Evolutionary conservation across 2,329 filamentous ascomycete genomes (phyloP).

Genomic region (Chaetomium sp.): DNA sequence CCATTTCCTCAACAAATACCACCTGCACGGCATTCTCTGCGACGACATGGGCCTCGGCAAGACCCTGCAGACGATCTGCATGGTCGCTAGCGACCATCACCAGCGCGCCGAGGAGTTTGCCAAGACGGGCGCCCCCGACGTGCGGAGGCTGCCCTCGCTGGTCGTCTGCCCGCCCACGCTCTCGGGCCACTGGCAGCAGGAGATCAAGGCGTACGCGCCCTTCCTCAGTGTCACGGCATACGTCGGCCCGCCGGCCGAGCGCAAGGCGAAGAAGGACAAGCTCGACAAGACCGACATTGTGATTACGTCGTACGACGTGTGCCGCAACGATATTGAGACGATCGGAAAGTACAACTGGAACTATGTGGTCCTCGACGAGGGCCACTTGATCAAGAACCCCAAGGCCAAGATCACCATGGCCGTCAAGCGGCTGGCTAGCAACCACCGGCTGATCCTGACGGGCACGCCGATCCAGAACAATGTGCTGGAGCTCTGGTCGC

Average conservation of each 20-base stretch:
- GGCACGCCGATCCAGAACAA: conserved; percentile 98
- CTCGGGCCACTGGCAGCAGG: conserved; percentile 97
- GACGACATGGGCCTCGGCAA: conserved; percentile 99
- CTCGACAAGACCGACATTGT: conserved; percentile 82
- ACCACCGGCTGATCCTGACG: conserved; percentile 92
- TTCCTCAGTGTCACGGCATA: conserved; percentile 88
- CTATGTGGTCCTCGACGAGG: conserved; percentile 94
- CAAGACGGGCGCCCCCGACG: conserved; percentile 72
- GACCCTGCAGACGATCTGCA: conserved; percentile 93
- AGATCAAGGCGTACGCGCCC: conserved; percentile 90
- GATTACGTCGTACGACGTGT: conserved; percentile 97
- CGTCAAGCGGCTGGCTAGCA: conserved; percentile 82
- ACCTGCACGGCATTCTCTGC: conserved; percentile 95
- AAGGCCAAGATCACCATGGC: conserved; percentile 93
- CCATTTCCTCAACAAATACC: conserved; percentile 94
- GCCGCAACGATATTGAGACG: conserved; percentile 86
- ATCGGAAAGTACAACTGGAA: conserved; percentile 86
- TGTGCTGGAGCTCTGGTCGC: conserved; percentile 90
- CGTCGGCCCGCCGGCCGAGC: conserved; percentile 79
- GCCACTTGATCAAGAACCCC: conserved; percentile 97
- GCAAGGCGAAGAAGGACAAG: conserved; percentile 60
- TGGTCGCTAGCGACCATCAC: conserved; percentile 96
- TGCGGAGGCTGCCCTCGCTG: conserved; percentile 74
- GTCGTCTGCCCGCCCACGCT: conserved; percentile 95
- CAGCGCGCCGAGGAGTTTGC: conserved; percentile 84